Evolutionary conservation across 805 yeast species (phyloP).

Genomic region (Dipodascus albidus): DNA sequence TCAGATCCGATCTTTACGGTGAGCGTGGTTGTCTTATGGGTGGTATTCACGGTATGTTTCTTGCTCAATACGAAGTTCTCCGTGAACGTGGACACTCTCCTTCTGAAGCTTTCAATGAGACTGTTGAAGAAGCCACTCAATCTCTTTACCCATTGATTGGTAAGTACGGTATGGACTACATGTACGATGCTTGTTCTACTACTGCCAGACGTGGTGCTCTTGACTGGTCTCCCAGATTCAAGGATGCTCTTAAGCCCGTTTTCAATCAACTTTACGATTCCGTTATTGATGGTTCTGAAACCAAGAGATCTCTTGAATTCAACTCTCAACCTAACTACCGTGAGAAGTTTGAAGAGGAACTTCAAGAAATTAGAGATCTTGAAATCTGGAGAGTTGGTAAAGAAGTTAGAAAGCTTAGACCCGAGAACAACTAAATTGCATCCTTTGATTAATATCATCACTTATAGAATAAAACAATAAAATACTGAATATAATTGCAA

Average conservation of each 20-base stretch:
- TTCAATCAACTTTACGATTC: constrained; percentile 92
- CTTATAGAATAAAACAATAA: too few relatives aligned
- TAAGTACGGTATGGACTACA: constrained; percentile 99
- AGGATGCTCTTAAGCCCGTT: constrained; percentile 97
- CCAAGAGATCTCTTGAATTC: constrained; percentile 95
- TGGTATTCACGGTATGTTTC: constrained; percentile 99
- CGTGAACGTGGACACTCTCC: constrained; percentile 99
- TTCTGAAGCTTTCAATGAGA: constrained; percentile 99
- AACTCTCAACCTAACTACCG: constrained; percentile 98
- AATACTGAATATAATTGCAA: too few relatives aligned
- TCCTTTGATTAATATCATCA: too few relatives aligned
- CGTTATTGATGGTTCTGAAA: constrained; percentile 93
- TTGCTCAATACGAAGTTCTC: constrained; percentile 98
- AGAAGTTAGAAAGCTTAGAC: constrained; percentile 99
- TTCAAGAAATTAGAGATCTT: constrained; percentile 86
- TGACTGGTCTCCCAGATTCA: constrained; percentile 99
- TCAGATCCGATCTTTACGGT: constrained; percentile 97
- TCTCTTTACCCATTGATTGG: constrained; percentile 98
- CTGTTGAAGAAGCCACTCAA: constrained; percentile 99
- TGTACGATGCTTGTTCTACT: constrained; percentile 99
- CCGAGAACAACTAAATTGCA: constrained; percentile 78
- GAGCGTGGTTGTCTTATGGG: constrained; percentile 99
- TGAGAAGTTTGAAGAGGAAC: constrained; percentile 87
- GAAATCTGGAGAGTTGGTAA: constrained; percentile 99
- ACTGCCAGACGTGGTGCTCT: constrained; percentile 99